Evolutionary conservation across 148 eudicot species (phyloP).

Genomic region (Rhododendron williamsianum): DNA sequence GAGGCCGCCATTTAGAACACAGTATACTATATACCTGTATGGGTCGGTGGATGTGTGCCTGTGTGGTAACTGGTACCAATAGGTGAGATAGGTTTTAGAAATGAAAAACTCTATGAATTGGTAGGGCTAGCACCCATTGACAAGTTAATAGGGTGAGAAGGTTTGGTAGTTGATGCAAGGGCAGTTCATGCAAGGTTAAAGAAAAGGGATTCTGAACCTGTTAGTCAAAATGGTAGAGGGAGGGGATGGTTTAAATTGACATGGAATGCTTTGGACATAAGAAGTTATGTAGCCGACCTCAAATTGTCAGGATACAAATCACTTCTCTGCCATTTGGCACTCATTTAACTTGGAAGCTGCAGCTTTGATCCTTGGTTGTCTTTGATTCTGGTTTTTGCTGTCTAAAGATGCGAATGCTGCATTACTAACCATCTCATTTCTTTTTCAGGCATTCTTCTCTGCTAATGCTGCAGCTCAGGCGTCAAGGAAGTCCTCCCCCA

Average conservation of each 20-base stretch:
- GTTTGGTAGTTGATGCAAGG: background rate
- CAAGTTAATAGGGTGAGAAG: background rate
- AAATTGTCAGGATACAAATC: background rate
- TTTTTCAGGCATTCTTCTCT: constrained; percentile 78
- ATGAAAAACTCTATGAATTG: background rate
- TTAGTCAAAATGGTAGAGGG: background rate
- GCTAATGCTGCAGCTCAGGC: constrained; percentile 81
- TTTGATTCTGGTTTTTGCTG: background rate
- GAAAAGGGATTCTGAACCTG: background rate
- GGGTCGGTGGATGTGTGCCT: background rate
- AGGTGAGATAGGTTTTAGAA: background rate
- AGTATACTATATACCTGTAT: background rate
- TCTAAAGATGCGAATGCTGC: background rate
- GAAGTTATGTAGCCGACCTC: background rate
- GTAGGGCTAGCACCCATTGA: background rate
- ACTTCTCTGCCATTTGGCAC: background rate
- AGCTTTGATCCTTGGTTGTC: background rate
- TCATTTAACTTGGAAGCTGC: background rate
- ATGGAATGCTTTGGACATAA: background rate
- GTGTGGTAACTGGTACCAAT: background rate
- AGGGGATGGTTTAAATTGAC: background rate
- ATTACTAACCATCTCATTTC: background rate
- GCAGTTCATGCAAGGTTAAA: background rate
- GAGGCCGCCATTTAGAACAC: too few species aligned
- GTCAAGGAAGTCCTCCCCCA: constrained; percentile 85